Evolutionary conservation across 208 protist species (phyloP), one percentile per base, ranked within the genome.

Genomic region (Strigomonas galati): DNA sequence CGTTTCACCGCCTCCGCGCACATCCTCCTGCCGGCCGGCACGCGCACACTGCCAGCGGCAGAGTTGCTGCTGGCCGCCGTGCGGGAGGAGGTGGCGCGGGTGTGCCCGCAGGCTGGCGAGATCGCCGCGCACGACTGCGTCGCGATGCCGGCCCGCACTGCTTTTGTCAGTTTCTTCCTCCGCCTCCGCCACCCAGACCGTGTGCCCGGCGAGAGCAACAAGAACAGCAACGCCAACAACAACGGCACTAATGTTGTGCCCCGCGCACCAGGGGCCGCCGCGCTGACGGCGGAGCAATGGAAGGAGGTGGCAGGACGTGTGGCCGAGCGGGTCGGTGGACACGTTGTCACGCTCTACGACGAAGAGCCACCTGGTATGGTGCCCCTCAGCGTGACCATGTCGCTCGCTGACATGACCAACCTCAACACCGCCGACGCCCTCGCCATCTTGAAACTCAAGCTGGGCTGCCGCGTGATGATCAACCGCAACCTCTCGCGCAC

Each of bases 381-480:
- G 40, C 85, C 87, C 19, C 71, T 89, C 28, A 89, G 81, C 61
- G 82, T 94, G 15, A 76, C 82, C 7, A 80, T 85, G 67, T 60
- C 74, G 53, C 72, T 92, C 30, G 85, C 85, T 3, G 85, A 91
- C 58, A 74, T 81, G 56, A 81, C 71, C 6, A 72, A 59, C 60
- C 63, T 74, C 40, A 74, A 84, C 23, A 79, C 71, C 32, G 79
- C 77, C 30, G 71, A 88, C 21, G 62, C 78, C 65, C 94, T 97
- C 68, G 79, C 79, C 0, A 92, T 94, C 66, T 62, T 93, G 24
- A 93, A 93, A 72, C 74, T 97, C 44, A 94, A 94, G 72, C 66
- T 94, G 19, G 92, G 92, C 26, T 91, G 83, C 48, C 92, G 87
- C 0, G 89, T 97, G 24, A 95, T 97, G 92, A 55, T 95, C 40